Conservation (phyloP, 306 rosid genomes). For the Corylus americana region DNA sequence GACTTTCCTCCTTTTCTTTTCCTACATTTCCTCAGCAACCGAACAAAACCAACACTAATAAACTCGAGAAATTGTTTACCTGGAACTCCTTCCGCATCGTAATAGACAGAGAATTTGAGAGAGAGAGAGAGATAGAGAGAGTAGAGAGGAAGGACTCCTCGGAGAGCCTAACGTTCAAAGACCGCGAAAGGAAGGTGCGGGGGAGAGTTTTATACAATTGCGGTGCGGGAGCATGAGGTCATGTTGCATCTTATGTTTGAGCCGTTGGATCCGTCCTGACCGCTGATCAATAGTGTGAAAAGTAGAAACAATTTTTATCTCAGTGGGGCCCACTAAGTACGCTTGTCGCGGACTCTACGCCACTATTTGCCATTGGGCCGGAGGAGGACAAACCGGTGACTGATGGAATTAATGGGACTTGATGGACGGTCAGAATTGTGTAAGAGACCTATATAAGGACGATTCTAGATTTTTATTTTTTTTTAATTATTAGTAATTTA, state of each 20-base stretch:
- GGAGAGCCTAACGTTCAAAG: neutral
- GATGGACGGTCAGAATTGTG: too few species aligned
- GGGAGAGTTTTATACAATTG: neutral
- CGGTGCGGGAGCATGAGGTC: too few species aligned
- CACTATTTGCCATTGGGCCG: neutral
- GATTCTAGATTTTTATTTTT: too few species aligned
- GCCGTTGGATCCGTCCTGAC: neutral
- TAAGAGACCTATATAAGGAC: too few species aligned
- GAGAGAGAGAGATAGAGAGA: neutral
- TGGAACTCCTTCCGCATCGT: neutral
- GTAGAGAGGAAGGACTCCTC: neutral
- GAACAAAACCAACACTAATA: neutral
- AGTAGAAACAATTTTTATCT: neutral
- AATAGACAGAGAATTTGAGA: too few species aligned
- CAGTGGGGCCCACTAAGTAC: neutral
- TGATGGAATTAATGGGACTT: too few species aligned
- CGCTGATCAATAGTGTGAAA: neutral
- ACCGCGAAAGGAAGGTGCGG: conserved; percentile 19
- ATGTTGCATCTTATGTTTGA: neutral
- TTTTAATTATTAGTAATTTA: too few species aligned
- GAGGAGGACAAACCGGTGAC: too few species aligned
- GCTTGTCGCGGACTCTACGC: conserved; percentile 23
- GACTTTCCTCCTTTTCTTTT: neutral
- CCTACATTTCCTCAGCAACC: neutral
- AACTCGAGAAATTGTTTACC: neutral